Percentiles rank a stretch among this genome's conserved stretches.
Evolutionary conservation across 768 basidiomycete species (phyloP).

Genomic region (Termitomyces heimii): DNA sequence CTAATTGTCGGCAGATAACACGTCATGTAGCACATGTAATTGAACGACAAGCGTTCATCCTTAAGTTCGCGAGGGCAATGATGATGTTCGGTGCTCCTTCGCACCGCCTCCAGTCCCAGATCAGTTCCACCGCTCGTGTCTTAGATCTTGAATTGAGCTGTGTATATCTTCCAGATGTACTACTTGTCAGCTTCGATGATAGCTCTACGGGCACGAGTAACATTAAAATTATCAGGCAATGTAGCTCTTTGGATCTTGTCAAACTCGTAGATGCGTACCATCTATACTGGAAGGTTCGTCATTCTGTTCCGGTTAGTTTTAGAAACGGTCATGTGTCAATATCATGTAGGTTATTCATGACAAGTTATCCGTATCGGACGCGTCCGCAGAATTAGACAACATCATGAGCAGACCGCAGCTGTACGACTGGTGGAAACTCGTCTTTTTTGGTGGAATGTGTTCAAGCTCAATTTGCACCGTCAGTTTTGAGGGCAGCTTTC

Average conservation of each 20-base stretch:
- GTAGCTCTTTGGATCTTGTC: slow-evolving; percentile 65
- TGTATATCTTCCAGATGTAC: slow-evolving; percentile 70
- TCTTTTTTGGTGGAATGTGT: slow-evolving; percentile 74
- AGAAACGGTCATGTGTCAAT: neutral
- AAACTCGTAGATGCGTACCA: slow-evolving; percentile 68
- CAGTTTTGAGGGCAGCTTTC: slow-evolving; percentile 69
- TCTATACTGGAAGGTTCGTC: slow-evolving; percentile 66
- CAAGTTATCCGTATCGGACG: slow-evolving; percentile 66
- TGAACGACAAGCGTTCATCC: slow-evolving; percentile 76
- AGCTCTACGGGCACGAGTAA: slow-evolving; percentile 72
- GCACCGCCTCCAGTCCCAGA: slow-evolving; percentile 78
- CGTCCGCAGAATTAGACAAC: slow-evolving; percentile 59
- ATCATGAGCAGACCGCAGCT: slow-evolving; percentile 65
- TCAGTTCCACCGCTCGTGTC: slow-evolving; percentile 72
- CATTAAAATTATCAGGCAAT: slow-evolving; percentile 73
- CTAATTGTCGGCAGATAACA: slow-evolving; percentile 49
- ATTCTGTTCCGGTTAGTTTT: neutral
- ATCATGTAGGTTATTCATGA: slow-evolving; percentile 75
- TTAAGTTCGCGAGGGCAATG: slow-evolving; percentile 79
- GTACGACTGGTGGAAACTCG: slow-evolving; percentile 54
- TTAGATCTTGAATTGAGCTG: slow-evolving; percentile 68
- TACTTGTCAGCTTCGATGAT: slow-evolving; percentile 83
- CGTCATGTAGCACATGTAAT: slow-evolving; percentile 80
- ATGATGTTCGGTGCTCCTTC: slow-evolving; percentile 88
- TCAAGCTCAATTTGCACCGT: slow-evolving; percentile 70